Conservation (phyloP, 331 rosid genomes). For the Erythrophleum ivorense region DNA sequence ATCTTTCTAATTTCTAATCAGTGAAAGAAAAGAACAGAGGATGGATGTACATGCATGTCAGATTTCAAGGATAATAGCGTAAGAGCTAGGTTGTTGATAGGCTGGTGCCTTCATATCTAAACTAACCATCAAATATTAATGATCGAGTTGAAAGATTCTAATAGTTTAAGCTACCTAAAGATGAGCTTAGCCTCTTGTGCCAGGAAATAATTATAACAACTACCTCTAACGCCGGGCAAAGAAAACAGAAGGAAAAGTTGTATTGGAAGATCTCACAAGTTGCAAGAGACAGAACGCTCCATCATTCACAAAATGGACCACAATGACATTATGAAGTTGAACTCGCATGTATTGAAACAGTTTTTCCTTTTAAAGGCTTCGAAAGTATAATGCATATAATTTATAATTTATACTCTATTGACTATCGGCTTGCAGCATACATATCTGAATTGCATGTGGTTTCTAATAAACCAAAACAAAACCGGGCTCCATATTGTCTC, state of each 20-base stretch:
- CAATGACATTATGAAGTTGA: not conserved
- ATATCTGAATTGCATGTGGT: not conserved
- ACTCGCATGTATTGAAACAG: not conserved
- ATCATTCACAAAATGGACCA: not conserved
- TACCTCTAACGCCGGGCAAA: not conserved
- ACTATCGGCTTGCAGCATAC: not conserved
- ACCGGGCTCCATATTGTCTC: not conserved
- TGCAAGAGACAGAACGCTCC: not conserved
- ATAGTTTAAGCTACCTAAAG: not conserved
- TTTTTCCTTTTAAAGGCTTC: not conserved
- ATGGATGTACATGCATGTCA: no score
- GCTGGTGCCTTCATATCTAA: not conserved
- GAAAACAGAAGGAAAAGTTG: not conserved
- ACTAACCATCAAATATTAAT: not conserved
- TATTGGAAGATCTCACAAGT: no score
- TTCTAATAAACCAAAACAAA: not conserved
- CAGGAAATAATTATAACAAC: not conserved
- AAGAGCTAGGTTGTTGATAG: not conserved
- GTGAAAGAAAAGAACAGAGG: no score
- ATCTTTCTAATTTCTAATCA: no score
- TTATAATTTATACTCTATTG: not conserved
- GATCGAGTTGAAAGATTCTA: not conserved
- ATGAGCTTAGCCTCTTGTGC: not conserved
- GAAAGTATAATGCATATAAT: not conserved
- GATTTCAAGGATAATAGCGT: no score